A percentile compares a stretch with the other conserved stretches of the same genome.
Evolutionary conservation across 208 protist genomes (phyloP).

Genomic region (Wallacemonas rigidus): DNA sequence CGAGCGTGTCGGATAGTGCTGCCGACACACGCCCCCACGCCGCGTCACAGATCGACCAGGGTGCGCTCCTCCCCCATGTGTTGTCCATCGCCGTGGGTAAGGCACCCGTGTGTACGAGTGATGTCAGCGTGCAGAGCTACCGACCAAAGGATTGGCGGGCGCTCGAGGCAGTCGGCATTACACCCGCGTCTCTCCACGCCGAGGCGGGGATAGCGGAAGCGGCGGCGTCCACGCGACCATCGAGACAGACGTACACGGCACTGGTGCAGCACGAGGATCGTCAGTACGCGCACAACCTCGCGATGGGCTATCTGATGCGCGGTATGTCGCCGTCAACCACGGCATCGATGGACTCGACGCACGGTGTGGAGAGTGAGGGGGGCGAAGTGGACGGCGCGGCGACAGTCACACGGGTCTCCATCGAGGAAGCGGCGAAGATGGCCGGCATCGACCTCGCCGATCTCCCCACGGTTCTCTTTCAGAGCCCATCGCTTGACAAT

Average conservation of each 20-base stretch:
- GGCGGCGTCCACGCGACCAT: background rate
- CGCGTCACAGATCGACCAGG: background rate
- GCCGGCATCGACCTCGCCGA: background rate
- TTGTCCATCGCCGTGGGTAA: conserved; percentile 7
- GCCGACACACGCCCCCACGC: background rate
- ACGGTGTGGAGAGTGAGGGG: background rate
- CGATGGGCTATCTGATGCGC: conserved; percentile 13
- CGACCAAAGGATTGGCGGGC: conserved; percentile 7
- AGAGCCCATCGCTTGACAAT: background rate
- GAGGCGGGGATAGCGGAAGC: background rate
- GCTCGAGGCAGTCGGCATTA: conserved; percentile 8
- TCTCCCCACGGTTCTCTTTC: conserved; percentile 2
- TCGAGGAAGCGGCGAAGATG: conserved; percentile 5
- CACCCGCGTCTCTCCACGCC: background rate
- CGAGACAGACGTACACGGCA: conserved; percentile 1
- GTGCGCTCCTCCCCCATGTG: background rate
- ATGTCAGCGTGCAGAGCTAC: conserved; percentile 9
- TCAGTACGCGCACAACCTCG: background rate
- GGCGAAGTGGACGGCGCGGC: background rate
- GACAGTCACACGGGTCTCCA: background rate
- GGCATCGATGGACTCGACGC: background rate
- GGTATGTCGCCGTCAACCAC: background rate
- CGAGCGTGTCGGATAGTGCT: background rate
- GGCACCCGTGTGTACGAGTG: background rate
- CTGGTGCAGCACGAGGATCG: conserved; percentile 1